Base-by-base conservation (phyloP, 2,329 filamentous ascomycete species). In the Fusarium graminum region DNA sequence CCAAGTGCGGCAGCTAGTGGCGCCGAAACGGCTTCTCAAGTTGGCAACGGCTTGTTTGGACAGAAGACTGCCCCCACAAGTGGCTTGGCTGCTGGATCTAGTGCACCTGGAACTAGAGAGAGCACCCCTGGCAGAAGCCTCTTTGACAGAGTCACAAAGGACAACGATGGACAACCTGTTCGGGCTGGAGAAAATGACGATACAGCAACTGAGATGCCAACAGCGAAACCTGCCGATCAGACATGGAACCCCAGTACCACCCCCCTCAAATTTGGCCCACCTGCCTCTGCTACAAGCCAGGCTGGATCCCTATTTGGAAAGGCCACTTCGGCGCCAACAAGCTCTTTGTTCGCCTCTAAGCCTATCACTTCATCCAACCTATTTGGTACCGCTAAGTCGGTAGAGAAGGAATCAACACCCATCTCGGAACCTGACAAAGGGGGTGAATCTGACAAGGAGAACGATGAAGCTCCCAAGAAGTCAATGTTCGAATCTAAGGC, bases 61-160 rank as follows among this genome's bases (percentile, higher is more conserved):
- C 64, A 59, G 29, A 73, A 81, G 66, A 75, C 79, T 22, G 72
- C 74, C 12, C 66, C 71, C 17, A 61, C 70, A 7, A 68, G 65
- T 26, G 71, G 69, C 16, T 57, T 70, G 40, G 63, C 67, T n/a
- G 69, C 57, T 25, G 67, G 51, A 7, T 80, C 80, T 3, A 80
- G 76, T 63, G 74, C 74, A 4, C 78, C 80, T 10, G 80, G 79
- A 7, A 82, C 78, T 3, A 78, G 80, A 6, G 81, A 83, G 40
- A 80, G 78, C 58, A 80, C 79, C 4, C 78, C 82, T 22, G 81
- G 79, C 19, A 79, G 80, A 43, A 87, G 85, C 72, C 71, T 88
- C 14, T 87, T 87, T 65, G 85, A 87, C 38, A 83, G 86, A 32
- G 80, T 88, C 9, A 83, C 80, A 7, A 84, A 81, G 73, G 82